These are phyloP conservation scores for Cenococcum geophilum DNA, from an alignment of 495 filamentous ascomycete genomes.

Conservation along the genomic window DNA sequence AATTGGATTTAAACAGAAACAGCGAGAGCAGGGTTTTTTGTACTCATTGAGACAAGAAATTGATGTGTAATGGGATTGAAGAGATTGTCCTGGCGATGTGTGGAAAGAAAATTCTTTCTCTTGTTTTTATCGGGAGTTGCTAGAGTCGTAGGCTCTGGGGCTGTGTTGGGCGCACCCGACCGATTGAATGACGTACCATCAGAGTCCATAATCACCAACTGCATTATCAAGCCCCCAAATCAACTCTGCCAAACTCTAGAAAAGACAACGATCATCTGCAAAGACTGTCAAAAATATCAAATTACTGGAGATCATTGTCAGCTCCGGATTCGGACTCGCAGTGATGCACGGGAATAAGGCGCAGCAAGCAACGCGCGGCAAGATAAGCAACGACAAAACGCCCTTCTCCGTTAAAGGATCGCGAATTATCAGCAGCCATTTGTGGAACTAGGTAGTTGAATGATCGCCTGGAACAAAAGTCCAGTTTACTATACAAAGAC, in stretches of 20 bases:
- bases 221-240: too few relatives aligned
- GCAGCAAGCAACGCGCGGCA: too few relatives aligned
- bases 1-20: background rate
- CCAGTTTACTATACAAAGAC: conserved; percentile 12
- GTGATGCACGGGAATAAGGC: too few relatives aligned
- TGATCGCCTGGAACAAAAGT: background rate
- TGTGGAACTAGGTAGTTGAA: background rate
- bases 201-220: too few relatives aligned
- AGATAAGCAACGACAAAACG: too few relatives aligned
- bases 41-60: background rate
- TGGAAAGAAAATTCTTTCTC: background rate
- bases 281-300: too few relatives aligned
- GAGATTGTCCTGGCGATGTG: background rate
- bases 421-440: background rate
- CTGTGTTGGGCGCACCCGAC: background rate
- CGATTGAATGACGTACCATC: too few relatives aligned
- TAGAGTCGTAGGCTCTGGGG: background rate
- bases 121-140: background rate
- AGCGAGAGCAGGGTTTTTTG: background rate
- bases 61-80: background rate
- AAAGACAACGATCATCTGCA: too few relatives aligned
- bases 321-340: too few relatives aligned
- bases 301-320: too few relatives aligned
- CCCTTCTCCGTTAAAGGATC: too few relatives aligned
- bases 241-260: too few relatives aligned